Conservation (phyloP, 345 rosid species). For the Xanthoceras sorbifolium region DNA sequence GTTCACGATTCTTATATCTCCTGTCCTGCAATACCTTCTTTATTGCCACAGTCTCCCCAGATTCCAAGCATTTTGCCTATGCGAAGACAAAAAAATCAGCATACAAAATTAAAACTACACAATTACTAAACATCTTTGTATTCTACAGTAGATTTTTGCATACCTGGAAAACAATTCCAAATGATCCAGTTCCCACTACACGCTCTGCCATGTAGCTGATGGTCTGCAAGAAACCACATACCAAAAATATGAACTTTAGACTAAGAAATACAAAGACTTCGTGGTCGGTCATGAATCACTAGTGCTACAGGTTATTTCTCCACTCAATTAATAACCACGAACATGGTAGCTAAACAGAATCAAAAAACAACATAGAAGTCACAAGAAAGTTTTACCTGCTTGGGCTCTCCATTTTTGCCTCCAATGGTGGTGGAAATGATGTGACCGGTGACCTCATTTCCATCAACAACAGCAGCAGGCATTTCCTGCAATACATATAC, state of each 20-base stretch:
- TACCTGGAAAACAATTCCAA: conserved; percentile 88
- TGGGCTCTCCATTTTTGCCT: conserved; percentile 92
- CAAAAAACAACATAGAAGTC: background rate
- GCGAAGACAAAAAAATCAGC: conserved; percentile 18
- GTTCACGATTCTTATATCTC: conserved; percentile 84
- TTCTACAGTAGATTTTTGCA: background rate
- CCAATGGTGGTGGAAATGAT: conserved; percentile 90
- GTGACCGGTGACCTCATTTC: conserved; percentile 82
- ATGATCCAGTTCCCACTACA: conserved; percentile 82
- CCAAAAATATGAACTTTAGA: background rate
- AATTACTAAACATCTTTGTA: background rate
- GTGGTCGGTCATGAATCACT: background rate
- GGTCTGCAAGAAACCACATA: conserved; percentile 48
- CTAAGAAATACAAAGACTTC: background rate
- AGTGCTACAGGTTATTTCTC: background rate
- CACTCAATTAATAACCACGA: background rate
- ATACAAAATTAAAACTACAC: background rate
- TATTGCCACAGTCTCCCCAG: conserved; percentile 85
- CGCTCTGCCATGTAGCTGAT: conserved; percentile 97
- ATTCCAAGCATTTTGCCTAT: conserved; percentile 83
- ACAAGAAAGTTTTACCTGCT: conserved; percentile 45
- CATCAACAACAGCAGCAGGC: conserved; percentile 65
- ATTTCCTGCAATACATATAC: conserved; percentile 54
- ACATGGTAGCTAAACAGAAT: background rate
- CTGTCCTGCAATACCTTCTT: conserved; percentile 84